Evolutionary conservation across 768 basidiomycete species (phyloP), one percentile per base, ranked within the genome.

Genomic region (Lactarius vividus): DNA sequence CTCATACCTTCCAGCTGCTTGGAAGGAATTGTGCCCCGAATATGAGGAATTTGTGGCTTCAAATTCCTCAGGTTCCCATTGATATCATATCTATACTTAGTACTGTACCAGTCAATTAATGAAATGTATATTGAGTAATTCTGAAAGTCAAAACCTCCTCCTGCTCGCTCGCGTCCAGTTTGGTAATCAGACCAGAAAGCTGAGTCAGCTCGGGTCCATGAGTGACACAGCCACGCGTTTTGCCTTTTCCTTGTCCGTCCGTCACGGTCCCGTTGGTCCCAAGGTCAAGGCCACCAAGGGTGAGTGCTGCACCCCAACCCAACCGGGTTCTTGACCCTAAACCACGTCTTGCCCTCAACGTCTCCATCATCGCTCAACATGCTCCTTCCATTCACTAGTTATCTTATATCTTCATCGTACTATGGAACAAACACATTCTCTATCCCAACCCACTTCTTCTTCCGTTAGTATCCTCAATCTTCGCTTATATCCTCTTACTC

Each of bases 181-280:
- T 29, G 29, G 54, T 55, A 55, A 55, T 55, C 31, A 39, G 55
- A 56, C 55, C 55, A 56, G 55, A 56, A 56, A 35, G 35, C 35
- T 57, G n/a, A n/a, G 52, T 67, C 46, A 63, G 61, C 53, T 10
- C 3, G 66, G 66, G 66, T 67, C 66, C 66, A 67, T 63, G 66
- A 63, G 52, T 39, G 52, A 53, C 66, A 63, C 61, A 63, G 61
- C 66, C 66, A 59, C 66, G 61, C 56, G 66, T 63, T 62, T 66
- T 57, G 57, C 60, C 61, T 54, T 65, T 61, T 67, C 66, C 66
- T 65, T 46, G 66, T 67, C 66, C 66, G 29, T 56, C 61, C 39
- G 66, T 67, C 66, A 56, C 65, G 54, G 54, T 55, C 54, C 54
- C 57, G 42, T 63, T 58, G 61, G 66, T 63, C 66, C 65, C 66